Base-by-base conservation (phyloP, 2,329 filamentous ascomycete species). In the Beauveria sp. region DNA sequence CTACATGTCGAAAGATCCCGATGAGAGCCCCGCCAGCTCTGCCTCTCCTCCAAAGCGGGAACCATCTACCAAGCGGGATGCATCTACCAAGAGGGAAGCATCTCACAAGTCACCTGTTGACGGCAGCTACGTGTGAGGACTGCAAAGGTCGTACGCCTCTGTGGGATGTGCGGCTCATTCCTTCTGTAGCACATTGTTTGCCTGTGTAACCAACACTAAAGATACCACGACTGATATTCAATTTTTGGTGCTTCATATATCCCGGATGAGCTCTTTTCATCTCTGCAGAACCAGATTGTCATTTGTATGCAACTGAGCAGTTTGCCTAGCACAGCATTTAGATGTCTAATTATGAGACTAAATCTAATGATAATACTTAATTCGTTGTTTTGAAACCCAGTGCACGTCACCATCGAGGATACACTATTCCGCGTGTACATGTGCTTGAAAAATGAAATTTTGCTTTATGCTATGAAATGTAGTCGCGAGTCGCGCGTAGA, bases 11-110 rank as follows among this genome's bases (percentile, higher is more conserved):
- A 26, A 46, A 10, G 63, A 65, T 34, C 64, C 64, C 3, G 64
- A 65, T 34, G 64, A 62, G 43, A 64, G 63, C 20, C 64, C 64
- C 5, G 64, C 64, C 14, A 63, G 63, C 44, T 52, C 63, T 14
- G 64, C 63, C 41, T 26, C 54, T 34, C 26, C 52, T 43, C 64
- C 64, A 5, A 64, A 61, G 50, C 58, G 59, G 14, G 64, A 65
- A 6, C 41, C 48, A 5, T 59, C 60, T 53, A 55, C 54, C 44
- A 61, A 61, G 44, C 55, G 34, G 1, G 34, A 37, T 5, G 34
- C 48, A 5, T 59, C 60, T 50, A 55, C 54, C 44, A 61, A 61
- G 44, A 56, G 30, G 10, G 30, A 34, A 14, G 30, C 48, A 5
- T 59, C 60, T 55, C 50, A 48, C 24, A 61, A 61, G 34, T 44